Percentiles rank a stretch among this genome's conserved stretches.
These are phyloP conservation scores for Akanthomyces dipterigenus DNA, from an alignment of 2,329 filamentous ascomycete genomes.

Conservation along the genomic window DNA sequence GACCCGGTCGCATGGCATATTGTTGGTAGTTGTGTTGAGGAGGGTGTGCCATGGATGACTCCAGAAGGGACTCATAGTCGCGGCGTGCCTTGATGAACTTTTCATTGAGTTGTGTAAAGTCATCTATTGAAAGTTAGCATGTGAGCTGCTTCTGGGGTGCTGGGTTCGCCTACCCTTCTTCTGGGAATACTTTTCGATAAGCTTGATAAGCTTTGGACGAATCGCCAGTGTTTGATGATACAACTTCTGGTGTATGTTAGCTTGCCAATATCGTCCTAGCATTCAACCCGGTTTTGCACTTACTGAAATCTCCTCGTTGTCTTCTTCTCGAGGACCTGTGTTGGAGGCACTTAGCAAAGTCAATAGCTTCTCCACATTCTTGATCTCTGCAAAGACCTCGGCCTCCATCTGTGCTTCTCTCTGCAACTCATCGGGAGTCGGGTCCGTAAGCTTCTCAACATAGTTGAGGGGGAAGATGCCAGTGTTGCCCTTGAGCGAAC, in stretches of 20 bases:
- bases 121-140: slow-evolving; percentile 52
- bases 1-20: slow-evolving; percentile 49
- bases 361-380: slow-evolving; percentile 63
- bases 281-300: background rate
- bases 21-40: slow-evolving; percentile 71
- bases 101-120: slow-evolving; percentile 97
- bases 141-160: background rate
- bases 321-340: slow-evolving; percentile 71
- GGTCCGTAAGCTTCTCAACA: slow-evolving; percentile 93
- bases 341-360: slow-evolving; percentile 85
- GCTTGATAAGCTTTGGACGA: slow-evolving; percentile 90
- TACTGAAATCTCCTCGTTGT: slow-evolving; percentile 94
- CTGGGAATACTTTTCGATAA: slow-evolving; percentile 98
- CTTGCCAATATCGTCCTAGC: background rate
- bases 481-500: slow-evolving; percentile 85
- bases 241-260: slow-evolving; percentile 48
- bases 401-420: slow-evolving; percentile 93
- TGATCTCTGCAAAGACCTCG: slow-evolving; percentile 59
- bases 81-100: slow-evolving; percentile 98
- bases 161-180: slow-evolving; percentile 70
- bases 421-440: slow-evolving; percentile 88
- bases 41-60: slow-evolving; percentile 95
- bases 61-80: slow-evolving; percentile 92
- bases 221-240: slow-evolving; percentile 95
- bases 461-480: slow-evolving; percentile 99